Conservation (phyloP, 1,284 basidiomycete genomes). For the Ganoderma leucocontextum region DNA sequence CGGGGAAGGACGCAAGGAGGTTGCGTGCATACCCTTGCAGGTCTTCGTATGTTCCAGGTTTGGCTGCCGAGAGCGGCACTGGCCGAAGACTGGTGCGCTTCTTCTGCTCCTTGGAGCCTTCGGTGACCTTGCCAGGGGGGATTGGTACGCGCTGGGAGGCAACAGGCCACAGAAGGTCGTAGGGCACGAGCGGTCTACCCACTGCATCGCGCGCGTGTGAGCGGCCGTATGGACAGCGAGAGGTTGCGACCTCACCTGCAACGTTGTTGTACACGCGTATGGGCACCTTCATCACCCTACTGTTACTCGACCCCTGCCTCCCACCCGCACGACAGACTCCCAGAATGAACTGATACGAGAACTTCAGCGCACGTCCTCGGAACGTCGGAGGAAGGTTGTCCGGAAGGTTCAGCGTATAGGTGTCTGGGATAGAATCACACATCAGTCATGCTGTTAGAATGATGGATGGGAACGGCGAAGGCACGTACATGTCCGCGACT, state of each 20-base stretch:
- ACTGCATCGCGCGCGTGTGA: conserved; percentile 49
- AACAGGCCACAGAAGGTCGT: conserved; percentile 78
- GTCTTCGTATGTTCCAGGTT: conserved; percentile 39
- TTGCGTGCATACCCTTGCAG: conserved; percentile 49
- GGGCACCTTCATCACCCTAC: conserved; percentile 88
- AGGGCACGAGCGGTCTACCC: conserved; percentile 58
- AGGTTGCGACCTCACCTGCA: conserved; percentile 58
- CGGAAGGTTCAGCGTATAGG: conserved; percentile 81
- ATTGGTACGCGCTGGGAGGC: conserved; percentile 31
- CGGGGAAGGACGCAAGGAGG: conserved; percentile 55
- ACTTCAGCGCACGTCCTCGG: conserved; percentile 82
- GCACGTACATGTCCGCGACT: conserved; percentile 80
- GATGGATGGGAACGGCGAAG: conserved; percentile 4
- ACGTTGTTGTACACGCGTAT: conserved; percentile 90
- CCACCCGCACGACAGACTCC: conserved; percentile 80
- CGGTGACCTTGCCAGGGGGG: conserved; percentile 32
- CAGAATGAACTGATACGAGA: conserved; percentile 89
- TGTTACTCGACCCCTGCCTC: conserved; percentile 56
- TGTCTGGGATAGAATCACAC: conserved; percentile 57
- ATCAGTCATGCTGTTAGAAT: conserved; percentile 12
- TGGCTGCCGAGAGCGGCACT: conserved; percentile 1
- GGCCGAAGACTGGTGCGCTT: conserved; percentile 19
- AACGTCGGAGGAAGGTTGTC: conserved; percentile 89
- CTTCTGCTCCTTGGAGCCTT: conserved; percentile 25
- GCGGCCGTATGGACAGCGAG: conserved; percentile 13